Percentiles rank a stretch among this genome's conserved stretches.
Conservation (phyloP, 2,329 filamentous ascomycete genomes). For the Colletotrichum costaricense region DNA sequence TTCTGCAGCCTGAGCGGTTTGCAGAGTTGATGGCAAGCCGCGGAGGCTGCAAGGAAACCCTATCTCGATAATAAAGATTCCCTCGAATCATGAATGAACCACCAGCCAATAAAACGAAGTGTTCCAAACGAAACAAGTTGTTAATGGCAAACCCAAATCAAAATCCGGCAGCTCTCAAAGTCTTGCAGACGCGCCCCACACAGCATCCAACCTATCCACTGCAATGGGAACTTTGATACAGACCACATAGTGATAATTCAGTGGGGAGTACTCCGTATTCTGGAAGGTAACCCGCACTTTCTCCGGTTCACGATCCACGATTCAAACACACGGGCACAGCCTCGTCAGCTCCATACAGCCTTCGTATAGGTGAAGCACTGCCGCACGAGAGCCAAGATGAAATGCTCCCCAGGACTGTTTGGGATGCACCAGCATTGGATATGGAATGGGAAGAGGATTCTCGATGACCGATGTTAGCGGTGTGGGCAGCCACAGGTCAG, state of each 20-base stretch:
- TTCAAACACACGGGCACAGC: slow-evolving; percentile 6
- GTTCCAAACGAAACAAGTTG: slow-evolving; percentile 33
- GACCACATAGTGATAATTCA: not conserved
- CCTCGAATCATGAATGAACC: slow-evolving; percentile 10
- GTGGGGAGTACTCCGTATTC: not conserved
- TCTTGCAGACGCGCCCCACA: not conserved
- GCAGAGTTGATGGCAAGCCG: not conserved
- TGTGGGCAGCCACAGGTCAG: not conserved
- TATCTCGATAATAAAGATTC: not conserved
- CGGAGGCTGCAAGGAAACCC: slow-evolving; percentile 11
- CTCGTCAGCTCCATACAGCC: slow-evolving; percentile 22
- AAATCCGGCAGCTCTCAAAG: not conserved
- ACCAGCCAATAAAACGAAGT: slow-evolving; percentile 3
- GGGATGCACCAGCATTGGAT: not conserved
- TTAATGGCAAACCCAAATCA: slow-evolving; percentile 26
- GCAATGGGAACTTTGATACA: not conserved
- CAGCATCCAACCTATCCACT: not conserved
- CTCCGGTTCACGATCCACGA: not conserved
- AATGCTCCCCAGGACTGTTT: slow-evolving; percentile 8
- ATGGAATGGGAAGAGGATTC: not conserved
- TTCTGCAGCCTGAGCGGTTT: slow-evolving; percentile 17
- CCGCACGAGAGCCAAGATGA: not conserved
- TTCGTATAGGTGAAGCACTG: slow-evolving; percentile 28
- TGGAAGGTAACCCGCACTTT: not conserved
- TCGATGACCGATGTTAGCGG: slow-evolving; percentile 12